Base-by-base conservation (phyloP, 2,329 filamentous ascomycete genomes). In the Podosphaera aphanis region DNA sequence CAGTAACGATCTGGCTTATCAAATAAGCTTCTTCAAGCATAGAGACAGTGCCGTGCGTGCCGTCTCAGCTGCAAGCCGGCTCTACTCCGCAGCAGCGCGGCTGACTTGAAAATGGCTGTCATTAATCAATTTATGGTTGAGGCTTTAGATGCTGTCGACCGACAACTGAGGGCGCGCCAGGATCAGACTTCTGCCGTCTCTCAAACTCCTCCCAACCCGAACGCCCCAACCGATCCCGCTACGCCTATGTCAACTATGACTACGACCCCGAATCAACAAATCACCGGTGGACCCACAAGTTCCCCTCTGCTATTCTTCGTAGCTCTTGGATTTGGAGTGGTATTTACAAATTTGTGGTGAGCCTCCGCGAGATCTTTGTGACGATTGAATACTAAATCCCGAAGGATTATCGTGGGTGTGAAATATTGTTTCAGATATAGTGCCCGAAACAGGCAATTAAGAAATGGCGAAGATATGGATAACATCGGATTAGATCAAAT, bases 381-480 rank as follows among this genome's bases (percentile, higher is more conserved):
- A 88, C 95, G 70, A 67, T 80, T 62, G 53, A 21, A 19, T 47
- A 20, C 42, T 36, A 21, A 31, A 46, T 46, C 33, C 11, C 16
- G 45, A 57, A 98, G 90, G 90, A 98, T 98, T 57, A 98, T 98
- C 56, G 90, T 98, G 49, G 90, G 90, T 54, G 90, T 98, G 50
- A 98, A 98, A 66, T 98, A 98, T 63, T 98, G 90, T 65, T 98
- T 98, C 64, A 74, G 90, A 55, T 95, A 98, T 63, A 95, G 95
- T 63, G 86, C 90, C 54, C 79, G 90, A 48, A 92, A 92, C 59
- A 79, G 90, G 44, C 77, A 79, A 49, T 66, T 84, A 57, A 77
- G 83, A 55, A 66, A 72, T 64, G 66, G 82, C 52, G 82, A 85
- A 55, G 82, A 86, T 53, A 81, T 82, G 59, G 86, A 94, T 51